A percentile compares a stretch with the other conserved stretches of the same genome.
Evolutionary conservation across 2,329 filamentous ascomycete genomes (phyloP).

Genomic region (Bipolaris bicolor): DNA sequence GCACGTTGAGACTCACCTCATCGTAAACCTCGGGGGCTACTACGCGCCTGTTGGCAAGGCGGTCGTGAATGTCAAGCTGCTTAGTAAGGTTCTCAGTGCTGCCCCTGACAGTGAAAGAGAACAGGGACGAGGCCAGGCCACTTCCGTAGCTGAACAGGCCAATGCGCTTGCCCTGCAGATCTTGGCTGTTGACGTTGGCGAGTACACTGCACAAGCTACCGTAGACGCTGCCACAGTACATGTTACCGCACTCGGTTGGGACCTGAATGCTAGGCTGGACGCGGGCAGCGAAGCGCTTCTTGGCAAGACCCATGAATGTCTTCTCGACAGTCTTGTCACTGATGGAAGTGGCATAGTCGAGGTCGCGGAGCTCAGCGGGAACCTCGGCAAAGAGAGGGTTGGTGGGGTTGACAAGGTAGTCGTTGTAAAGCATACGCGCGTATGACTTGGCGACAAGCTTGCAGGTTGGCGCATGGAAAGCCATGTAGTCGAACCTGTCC

Average conservation of each 20-base stretch:
- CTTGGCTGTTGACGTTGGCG: conserved; percentile 53
- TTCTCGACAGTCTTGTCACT: conserved; percentile 61
- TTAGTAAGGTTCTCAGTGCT: conserved; percentile 55
- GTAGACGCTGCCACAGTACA: conserved; percentile 62
- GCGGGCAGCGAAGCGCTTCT: conserved; percentile 58
- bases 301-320: conserved; percentile 58
- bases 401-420: conserved; percentile 55
- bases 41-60: conserved; percentile 53
- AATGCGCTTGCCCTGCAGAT: conserved; percentile 58
- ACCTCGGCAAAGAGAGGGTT: conserved; percentile 59
- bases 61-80: conserved; percentile 55
- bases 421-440: conserved; percentile 60
- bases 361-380: conserved; percentile 55
- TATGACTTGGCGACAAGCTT: conserved; percentile 63
- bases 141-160: conserved; percentile 61
- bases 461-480: conserved; percentile 61
- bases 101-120: conserved; percentile 57
- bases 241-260: conserved; percentile 62
- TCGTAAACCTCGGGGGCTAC: conserved; percentile 59
- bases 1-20: conserved; percentile 41
- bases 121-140: conserved; percentile 59
- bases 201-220: conserved; percentile 57
- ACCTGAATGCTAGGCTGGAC: conserved; percentile 59
- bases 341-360: conserved; percentile 56
- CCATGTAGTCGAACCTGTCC: conserved; percentile 62